Conservation (phyloP, 768 basidiomycete genomes). For the Vararia minispora region DNA sequence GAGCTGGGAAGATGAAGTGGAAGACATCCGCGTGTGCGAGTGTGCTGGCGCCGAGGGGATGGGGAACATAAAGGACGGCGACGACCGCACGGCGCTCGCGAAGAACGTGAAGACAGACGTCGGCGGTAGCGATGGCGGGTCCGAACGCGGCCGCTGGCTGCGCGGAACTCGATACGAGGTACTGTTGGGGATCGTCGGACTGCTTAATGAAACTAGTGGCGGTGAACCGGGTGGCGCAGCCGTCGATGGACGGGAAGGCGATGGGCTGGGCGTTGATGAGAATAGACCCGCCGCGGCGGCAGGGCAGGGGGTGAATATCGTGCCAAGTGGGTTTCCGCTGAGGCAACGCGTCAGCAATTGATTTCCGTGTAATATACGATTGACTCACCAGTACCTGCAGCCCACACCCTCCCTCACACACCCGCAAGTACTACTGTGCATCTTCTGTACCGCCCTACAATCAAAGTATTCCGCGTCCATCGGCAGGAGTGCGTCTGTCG, state of each 20-base stretch:
- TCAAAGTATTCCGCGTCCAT: conserved; percentile 53
- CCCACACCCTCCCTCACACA: conserved; percentile 60
- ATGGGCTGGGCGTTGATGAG: conserved; percentile 23
- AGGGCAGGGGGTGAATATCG: conserved; percentile 48
- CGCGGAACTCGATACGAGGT: conserved; percentile 1
- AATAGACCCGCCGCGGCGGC: conserved; percentile 43
- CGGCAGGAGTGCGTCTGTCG: conserved; percentile 41
- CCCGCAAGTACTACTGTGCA: conserved; percentile 47
- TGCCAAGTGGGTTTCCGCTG: conserved; percentile 58
- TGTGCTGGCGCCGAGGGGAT: conserved; percentile 15
- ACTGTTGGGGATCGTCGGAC: background rate
- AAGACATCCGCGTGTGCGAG: too few species aligned
- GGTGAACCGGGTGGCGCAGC: conserved; percentile 8
- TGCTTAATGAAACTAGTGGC: background rate
- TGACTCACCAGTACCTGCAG: conserved; percentile 44
- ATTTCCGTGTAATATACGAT: background rate
- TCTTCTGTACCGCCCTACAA: conserved; percentile 32
- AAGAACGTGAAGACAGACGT: conserved; percentile 27
- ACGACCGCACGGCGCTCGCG: conserved; percentile 22
- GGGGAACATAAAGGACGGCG: conserved; percentile 27
- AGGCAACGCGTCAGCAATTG: conserved; percentile 7
- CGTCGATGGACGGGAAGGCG: conserved; percentile 15
- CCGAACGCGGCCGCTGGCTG: conserved; percentile 5
- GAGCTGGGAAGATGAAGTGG: too few species aligned
- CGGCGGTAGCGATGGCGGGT: conserved; percentile 6